These are phyloP conservation scores for Aphanomyces astaci DNA, from an alignment of 352 stramenopile genomes.

Conservation along the genomic window DNA sequence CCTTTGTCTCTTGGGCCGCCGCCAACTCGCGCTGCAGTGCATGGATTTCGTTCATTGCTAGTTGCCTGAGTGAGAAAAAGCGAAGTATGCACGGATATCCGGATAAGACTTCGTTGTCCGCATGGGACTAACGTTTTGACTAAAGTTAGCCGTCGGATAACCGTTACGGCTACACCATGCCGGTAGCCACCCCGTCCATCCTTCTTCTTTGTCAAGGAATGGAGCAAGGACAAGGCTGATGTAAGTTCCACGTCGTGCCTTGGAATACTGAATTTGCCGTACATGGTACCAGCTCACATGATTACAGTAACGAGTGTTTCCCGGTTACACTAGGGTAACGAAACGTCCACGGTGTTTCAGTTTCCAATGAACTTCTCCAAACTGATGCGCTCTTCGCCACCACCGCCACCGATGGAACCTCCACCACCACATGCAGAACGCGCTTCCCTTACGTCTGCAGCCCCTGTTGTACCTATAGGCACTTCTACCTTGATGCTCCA, in stretches of 20 bases:
- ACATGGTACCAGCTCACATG: too few species aligned
- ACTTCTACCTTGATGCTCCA: not conserved
- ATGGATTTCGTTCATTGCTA: constrained; percentile 72
- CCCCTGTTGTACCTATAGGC: not conserved
- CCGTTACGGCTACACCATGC: too few species aligned
- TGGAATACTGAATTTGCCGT: not conserved
- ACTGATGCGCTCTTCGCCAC: not conserved
- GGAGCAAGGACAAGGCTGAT: too few species aligned
- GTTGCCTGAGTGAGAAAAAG: not conserved
- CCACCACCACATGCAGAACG: constrained; percentile 8
- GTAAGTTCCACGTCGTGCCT: not conserved
- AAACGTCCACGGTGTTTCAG: not conserved
- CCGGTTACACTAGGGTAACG: not conserved
- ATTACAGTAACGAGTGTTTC: too few species aligned
- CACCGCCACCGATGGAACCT: constrained; percentile 4
- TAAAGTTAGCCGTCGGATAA: too few species aligned
- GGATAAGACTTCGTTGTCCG: not conserved
- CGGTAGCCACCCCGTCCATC: too few species aligned
- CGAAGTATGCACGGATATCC: not conserved
- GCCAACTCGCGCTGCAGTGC: constrained; percentile 71
- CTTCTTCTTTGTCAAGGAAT: too few species aligned
- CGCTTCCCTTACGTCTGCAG: not conserved
- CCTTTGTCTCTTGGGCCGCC: constrained; percentile 61
- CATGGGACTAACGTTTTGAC: too few species aligned
- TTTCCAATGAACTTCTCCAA: constrained; percentile 19